Percentiles rank a stretch among this genome's conserved stretches.
These are phyloP conservation scores for Neurospora intermedia DNA, from an alignment of 495 filamentous ascomycete genomes.

Conservation along the genomic window DNA sequence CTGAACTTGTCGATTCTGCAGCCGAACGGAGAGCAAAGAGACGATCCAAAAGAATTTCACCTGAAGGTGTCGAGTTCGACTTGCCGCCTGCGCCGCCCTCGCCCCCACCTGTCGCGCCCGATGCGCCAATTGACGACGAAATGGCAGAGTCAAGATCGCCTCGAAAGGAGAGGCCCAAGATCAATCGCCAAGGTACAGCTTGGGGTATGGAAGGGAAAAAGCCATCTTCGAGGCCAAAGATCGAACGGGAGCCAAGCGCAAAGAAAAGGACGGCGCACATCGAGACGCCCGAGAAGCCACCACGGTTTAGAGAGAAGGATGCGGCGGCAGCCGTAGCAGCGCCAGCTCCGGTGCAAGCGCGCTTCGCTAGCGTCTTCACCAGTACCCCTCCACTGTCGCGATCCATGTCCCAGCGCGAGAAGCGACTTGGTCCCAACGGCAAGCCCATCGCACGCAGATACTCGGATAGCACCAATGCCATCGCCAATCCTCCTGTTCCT, in stretches of 20 bases:
- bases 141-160: conserved; percentile 27
- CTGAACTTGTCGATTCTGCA: background rate
- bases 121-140: conserved; percentile 17
- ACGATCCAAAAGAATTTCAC: conserved; percentile 19
- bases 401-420: conserved; percentile 40
- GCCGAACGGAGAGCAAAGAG: conserved; percentile 28
- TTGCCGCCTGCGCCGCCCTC: conserved; percentile 18
- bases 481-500: conserved; percentile 21
- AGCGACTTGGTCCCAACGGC: conserved; percentile 23
- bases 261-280: conserved; percentile 19
- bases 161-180: conserved; percentile 36
- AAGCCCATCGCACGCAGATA: conserved; percentile 38
- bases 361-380: conserved; percentile 39
- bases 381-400: conserved; percentile 41
- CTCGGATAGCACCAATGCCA: conserved; percentile 34
- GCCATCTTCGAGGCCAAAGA: conserved; percentile 26
- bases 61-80: conserved; percentile 21
- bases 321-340: conserved; percentile 20
- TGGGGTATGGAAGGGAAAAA: conserved; percentile 35
- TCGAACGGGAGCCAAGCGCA: conserved; percentile 24
- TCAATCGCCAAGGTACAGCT: conserved; percentile 32
- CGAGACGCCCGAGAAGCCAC: conserved; percentile 27
- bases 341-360: conserved; percentile 17
- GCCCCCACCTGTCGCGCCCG: conserved; percentile 37
- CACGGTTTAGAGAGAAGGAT: conserved; percentile 29